These are phyloP conservation scores for Acer negundo DNA, from an alignment of 345 rosid species.

Conservation along the genomic window DNA sequence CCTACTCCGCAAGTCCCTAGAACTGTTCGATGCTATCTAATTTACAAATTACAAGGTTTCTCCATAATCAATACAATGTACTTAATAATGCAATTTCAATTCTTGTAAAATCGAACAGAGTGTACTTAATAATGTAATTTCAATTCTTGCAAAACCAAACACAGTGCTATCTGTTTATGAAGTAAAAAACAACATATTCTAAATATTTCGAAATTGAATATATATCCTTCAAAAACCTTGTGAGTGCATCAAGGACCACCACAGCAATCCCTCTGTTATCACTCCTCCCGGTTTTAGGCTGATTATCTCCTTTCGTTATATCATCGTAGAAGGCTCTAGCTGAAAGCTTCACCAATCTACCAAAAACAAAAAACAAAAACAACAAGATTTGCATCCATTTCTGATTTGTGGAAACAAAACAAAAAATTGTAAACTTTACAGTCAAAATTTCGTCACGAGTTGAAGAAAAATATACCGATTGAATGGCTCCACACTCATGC, in stretches of 20 bases:
- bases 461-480: slow-evolving; percentile 32
- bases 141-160: not conserved
- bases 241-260: slow-evolving; percentile 85
- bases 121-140: not conserved
- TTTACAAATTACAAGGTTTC: too few species aligned
- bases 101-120: not conserved
- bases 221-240: slow-evolving; percentile 39
- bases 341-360: slow-evolving; percentile 72
- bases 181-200: not conserved
- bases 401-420: not conserved
- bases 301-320: slow-evolving; percentile 65
- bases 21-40: not conserved
- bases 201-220: not conserved
- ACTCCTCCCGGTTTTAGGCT: slow-evolving; percentile 66
- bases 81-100: not conserved
- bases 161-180: not conserved
- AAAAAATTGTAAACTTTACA: not conserved
- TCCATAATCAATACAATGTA: not conserved
- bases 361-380: not conserved
- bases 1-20: too few species aligned
- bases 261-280: slow-evolving; percentile 80
- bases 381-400: not conserved
- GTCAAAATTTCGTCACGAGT: not conserved
- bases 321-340: slow-evolving; percentile 91
- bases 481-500: slow-evolving; percentile 50